Base-by-base conservation (phyloP, 2,329 filamentous ascomycete species). In the Paraphoma chrysanthemicola region DNA sequence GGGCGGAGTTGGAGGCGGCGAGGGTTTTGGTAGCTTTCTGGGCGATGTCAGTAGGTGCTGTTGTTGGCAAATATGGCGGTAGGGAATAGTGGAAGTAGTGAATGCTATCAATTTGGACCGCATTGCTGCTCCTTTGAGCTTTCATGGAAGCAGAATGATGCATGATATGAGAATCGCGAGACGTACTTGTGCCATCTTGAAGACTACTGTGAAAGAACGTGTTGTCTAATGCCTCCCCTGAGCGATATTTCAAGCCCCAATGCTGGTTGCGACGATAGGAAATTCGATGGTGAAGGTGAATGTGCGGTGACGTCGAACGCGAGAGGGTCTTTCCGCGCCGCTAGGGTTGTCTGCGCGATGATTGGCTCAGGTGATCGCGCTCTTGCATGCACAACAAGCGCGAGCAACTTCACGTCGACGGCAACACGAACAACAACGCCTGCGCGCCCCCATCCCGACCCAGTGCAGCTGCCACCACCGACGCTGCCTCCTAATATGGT, bases 1-100 rank as follows among this genome's bases (percentile, higher is more conserved):
- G 83, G 33, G 86, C 82, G 45, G 86, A 82, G 78, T 98, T 98
- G 79, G 90, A 87, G 67, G 90, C 90, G 54, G 95, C 95, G 53
- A 89, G 84, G 42, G 84, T 82, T 64, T 83, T 84, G 61, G 80
- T 79, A 53, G 81, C 79, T 83, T 83, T 83, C 81, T 83, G 62
- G 17, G 29, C 1, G 12, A 6, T 49, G 49, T 11, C 12, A 41
- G 11, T 12, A n/a, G n/a, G n/a, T n/a, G n/a, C n/a, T n/a, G n/a
- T n/a, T n/a, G n/a, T n/a, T n/a, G n/a, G n/a, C 6, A 28, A 2
- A 10, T 10, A 11, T 3, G 5, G 31, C n/a, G n/a, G 45, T 30
- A 18, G 6, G 33, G 17, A 12, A n/a, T 6, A 30, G 17, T 28
- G 18, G 33, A 18, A 12, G 17, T 6, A 30, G 17, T 28, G 18